Evolutionary conservation across 192 early-diverging fungal genomes (phyloP).

Genomic region (Linnemannia hyalina): DNA sequence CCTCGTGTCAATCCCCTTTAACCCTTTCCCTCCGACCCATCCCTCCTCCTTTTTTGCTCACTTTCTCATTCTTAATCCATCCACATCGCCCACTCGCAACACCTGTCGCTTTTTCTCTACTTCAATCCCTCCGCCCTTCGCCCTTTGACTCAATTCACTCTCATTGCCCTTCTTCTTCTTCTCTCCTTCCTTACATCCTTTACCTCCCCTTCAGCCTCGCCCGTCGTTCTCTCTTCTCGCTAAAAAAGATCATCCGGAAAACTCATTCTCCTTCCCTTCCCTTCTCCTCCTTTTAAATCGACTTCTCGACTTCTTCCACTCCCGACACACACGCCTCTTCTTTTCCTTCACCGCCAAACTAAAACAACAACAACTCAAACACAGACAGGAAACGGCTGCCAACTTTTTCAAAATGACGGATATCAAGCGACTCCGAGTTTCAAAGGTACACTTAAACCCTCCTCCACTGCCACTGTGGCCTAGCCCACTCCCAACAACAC

Average conservation of each 20-base stretch:
- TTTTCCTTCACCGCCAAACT: not conserved
- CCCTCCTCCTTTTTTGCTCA: too few relatives aligned
- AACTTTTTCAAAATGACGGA: conserved; percentile 38
- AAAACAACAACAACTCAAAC: not conserved
- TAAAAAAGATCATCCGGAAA: not conserved
- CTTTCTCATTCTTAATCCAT: too few relatives aligned
- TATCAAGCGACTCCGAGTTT: conserved; percentile 40
- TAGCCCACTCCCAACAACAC: not conserved
- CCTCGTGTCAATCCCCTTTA: not conserved
- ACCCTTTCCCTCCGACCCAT: too few relatives aligned
- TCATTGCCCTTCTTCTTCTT: not conserved
- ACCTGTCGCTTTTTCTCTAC: not conserved
- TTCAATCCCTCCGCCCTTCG: not conserved
- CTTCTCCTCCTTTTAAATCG: not conserved
- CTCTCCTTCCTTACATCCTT: not conserved
- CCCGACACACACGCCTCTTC: not conserved
- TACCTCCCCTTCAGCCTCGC: not conserved
- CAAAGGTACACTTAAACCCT: conserved; percentile 17
- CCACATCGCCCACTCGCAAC: not conserved
- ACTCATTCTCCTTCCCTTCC: not conserved
- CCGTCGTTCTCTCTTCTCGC: not conserved
- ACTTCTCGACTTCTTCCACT: not conserved
- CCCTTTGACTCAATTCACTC: not conserved
- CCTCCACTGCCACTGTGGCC: not conserved
- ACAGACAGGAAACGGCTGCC: not conserved